Conservation (phyloP, 1,139 yeast species). For the Spencermartinsiella ligniputridi region DNA sequence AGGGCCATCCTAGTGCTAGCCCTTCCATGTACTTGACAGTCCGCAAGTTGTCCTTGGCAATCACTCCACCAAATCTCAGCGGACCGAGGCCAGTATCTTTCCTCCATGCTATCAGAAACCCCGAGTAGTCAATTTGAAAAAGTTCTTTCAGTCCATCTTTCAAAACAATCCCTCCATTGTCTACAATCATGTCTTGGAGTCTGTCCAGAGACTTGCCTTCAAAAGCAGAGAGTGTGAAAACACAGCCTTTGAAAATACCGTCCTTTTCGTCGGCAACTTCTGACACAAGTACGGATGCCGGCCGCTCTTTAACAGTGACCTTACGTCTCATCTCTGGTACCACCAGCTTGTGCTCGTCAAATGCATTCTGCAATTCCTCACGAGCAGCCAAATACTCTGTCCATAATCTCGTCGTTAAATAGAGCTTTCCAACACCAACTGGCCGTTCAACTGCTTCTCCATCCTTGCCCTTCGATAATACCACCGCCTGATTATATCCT, state of each 20-base stretch:
- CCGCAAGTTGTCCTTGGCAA: conserved; percentile 55
- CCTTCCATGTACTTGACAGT: conserved; percentile 80
- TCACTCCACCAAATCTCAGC: conserved; percentile 56
- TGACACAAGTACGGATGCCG: neutral
- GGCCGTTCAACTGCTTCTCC: conserved; percentile 3
- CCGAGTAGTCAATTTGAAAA: conserved; percentile 20
- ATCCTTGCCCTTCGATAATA: conserved; percentile 5
- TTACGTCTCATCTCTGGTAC: neutral
- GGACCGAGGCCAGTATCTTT: conserved; percentile 2
- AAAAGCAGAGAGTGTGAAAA: conserved; percentile 41
- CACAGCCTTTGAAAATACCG: conserved; percentile 37
- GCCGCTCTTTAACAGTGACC: neutral
- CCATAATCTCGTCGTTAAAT: conserved; percentile 20
- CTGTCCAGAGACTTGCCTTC: conserved; percentile 37
- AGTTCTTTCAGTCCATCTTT: conserved; percentile 44
- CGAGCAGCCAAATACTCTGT: conserved; percentile 16
- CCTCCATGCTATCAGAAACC: conserved; percentile 6
- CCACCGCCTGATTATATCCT: conserved; percentile 12
- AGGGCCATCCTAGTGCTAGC: conserved; percentile 88
- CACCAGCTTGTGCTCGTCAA: neutral
- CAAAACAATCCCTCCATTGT: conserved; percentile 52
- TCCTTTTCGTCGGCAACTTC: neutral
- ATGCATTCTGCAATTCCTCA: conserved; percentile 10
- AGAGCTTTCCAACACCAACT: conserved; percentile 18
- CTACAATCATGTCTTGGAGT: conserved; percentile 37